These are phyloP conservation scores for Kingdonia uniflora DNA, from an alignment of 164 flowering plant species.

Conservation along the genomic window DNA sequence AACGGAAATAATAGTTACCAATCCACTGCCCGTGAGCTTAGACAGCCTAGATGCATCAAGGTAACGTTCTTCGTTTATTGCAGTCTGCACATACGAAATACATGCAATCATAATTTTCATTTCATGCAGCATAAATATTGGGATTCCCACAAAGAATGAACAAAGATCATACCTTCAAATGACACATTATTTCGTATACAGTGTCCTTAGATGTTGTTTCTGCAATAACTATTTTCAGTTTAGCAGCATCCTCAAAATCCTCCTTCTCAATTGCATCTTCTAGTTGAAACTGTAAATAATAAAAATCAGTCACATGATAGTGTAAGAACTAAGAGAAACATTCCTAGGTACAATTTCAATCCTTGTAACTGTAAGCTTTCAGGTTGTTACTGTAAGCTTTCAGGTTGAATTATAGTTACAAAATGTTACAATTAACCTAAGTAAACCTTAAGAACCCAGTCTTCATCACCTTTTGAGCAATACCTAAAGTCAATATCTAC, in stretches of 20 bases:
- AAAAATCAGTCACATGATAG: not conserved
- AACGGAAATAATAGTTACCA: too few relatives aligned
- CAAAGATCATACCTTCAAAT: constrained; percentile 48
- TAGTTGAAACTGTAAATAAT: constrained; percentile 68
- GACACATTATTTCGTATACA: constrained; percentile 74
- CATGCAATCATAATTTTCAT: not conserved
- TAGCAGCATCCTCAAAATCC: constrained; percentile 80
- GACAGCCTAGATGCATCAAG: constrained; percentile 82
- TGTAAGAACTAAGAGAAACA: too few relatives aligned
- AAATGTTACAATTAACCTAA: too few relatives aligned
- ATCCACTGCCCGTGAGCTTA: constrained; percentile 67
- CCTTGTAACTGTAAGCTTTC: too few relatives aligned
- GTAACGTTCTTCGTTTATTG: constrained; percentile 87
- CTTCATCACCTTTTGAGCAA: too few relatives aligned
- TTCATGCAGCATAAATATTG: not conserved
- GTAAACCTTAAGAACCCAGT: too few relatives aligned
- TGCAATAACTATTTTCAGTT: constrained; percentile 58
- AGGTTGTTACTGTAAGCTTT: too few relatives aligned
- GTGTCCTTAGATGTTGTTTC: constrained; percentile 68
- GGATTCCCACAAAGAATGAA: not conserved
- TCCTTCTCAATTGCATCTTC: constrained; percentile 93
- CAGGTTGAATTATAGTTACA: too few relatives aligned
- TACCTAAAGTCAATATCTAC: too few relatives aligned
- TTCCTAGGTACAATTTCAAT: too few relatives aligned
- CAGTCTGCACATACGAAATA: constrained; percentile 38